Evolutionary conservation across 108 stramenopile species (phyloP).

Genomic region (Cyclotella atomus): DNA sequence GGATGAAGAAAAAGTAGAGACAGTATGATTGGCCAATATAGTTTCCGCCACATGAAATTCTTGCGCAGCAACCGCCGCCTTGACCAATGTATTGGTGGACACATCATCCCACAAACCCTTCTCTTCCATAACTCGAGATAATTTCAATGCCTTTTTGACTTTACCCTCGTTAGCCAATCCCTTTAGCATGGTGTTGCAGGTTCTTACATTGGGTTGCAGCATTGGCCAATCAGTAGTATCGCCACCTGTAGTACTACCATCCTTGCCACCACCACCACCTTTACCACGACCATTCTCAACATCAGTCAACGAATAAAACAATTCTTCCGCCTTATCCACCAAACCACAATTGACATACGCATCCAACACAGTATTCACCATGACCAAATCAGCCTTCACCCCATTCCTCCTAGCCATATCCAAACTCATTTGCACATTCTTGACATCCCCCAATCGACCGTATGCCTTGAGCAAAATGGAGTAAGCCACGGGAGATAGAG

Average conservation of each 20-base stretch:
- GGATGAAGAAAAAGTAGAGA: neutral
- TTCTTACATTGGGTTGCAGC: constrained; percentile 64
- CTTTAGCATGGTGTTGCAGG: constrained; percentile 84
- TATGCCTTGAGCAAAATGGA: constrained; percentile 84
- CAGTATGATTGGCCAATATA: constrained; percentile 59
- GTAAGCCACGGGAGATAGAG: constrained; percentile 72
- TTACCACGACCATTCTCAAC: constrained; percentile 2
- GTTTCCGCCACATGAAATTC: constrained; percentile 71
- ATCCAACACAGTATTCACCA: constrained; percentile 77
- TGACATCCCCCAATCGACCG: constrained; percentile 60
- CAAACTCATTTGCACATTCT: constrained; percentile 65
- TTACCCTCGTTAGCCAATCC: constrained; percentile 64
- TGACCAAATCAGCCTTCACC: constrained; percentile 61
- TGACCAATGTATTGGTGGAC: constrained; percentile 84
- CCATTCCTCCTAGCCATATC: constrained; percentile 57
- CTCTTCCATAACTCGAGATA: constrained; percentile 54
- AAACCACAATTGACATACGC: constrained; percentile 81
- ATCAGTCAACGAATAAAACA: constrained; percentile 56
- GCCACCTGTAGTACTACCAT: no score
- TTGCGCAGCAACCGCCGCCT: constrained; percentile 61
- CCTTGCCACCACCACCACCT: no score
- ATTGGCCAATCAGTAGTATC: constrained; percentile 46
- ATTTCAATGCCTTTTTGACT: constrained; percentile 46
- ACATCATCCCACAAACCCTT: constrained; percentile 75
- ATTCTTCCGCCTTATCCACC: constrained; percentile 53